These are phyloP conservation scores for Begonia fuchsioides DNA, from an alignment of 306 rosid species.

Conservation along the genomic window DNA sequence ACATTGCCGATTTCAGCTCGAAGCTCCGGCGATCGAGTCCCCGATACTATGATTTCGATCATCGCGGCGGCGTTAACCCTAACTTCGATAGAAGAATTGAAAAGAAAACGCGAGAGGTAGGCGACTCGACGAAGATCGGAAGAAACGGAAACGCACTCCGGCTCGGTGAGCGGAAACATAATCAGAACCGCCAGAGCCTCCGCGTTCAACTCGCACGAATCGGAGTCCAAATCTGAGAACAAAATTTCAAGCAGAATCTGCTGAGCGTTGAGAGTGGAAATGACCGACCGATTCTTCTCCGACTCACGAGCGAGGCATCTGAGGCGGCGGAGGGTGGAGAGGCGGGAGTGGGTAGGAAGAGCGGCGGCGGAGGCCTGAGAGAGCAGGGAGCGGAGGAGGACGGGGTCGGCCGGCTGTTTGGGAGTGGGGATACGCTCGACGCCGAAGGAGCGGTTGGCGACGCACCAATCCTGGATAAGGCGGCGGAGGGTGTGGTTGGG, in stretches of 20 bases:
- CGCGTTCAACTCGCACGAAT: constrained; percentile 28
- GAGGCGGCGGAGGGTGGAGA: constrained; percentile 54
- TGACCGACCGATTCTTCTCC: constrained; percentile 69
- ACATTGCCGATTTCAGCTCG: constrained; percentile 39
- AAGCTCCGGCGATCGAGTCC: constrained; percentile 53
- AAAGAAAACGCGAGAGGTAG: constrained; percentile 27
- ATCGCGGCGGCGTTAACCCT: constrained; percentile 71
- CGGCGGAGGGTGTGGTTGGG: constrained; percentile 92
- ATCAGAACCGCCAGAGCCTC: constrained; percentile 62
- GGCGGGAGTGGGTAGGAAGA: constrained; percentile 15
- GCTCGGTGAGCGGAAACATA: constrained; percentile 44
- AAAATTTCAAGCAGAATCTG: constrained; percentile 23
- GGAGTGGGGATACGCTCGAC: constrained; percentile 88
- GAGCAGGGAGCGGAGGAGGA: constrained; percentile 44
- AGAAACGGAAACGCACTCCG: constrained; percentile 38
- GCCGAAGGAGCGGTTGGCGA: constrained; percentile 69
- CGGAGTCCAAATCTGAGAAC: constrained; percentile 19
- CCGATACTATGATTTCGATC: constrained; percentile 49
- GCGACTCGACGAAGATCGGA: constrained; percentile 28
- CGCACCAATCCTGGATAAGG: constrained; percentile 94
- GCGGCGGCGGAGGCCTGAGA: constrained; percentile 43
- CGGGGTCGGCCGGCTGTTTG: constrained; percentile 80
- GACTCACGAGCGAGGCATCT: constrained; percentile 69
- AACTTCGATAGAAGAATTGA: constrained; percentile 36
- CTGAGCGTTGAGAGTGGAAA: constrained; percentile 36